Evolutionary conservation across 1,139 yeast genomes (phyloP), one percentile per base, ranked within the genome.

Genomic region (Chernovozyma aurita): DNA sequence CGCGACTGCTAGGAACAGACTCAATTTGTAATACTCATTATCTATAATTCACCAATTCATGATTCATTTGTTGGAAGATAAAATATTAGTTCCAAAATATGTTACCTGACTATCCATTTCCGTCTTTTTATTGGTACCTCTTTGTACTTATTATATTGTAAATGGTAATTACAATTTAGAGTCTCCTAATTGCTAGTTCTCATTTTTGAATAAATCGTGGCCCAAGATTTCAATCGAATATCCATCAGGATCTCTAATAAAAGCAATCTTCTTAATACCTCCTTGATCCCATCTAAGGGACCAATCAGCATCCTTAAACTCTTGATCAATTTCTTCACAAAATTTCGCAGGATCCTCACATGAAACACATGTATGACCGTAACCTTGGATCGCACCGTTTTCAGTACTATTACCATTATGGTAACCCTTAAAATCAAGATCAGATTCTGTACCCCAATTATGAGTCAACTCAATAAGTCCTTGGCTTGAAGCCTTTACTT

Each of bases 361-460:
- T n/a, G 86, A 69, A 33, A 92, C 65, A 50, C 95, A 85, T 41
- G 85, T 73, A 62, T 90, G 96, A 26, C 95, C 95, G 54, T 75
- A 92, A 13, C 97, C 97, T 52, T 76, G 81, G 14, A 83, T 80
- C 30, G 78, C 72, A 16, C 80, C 80, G 38, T 64, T 56, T 30
- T 61, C 73, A 25, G 72, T 65, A 33, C 64, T 52, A 58, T 88
- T 87, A 39, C 96, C 95, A 47, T 80, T 85, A 59, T 90, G 95
- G 62, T 92, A 92, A 26, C 74, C 75, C 37, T 67, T 58, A 63
- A 87, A 85, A 12, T 72, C 70, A 11, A 74, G 70, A 44, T 90
- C 95, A 20, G 65, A 54, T 56, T 92, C 98, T 14, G 97, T 85
- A 21, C 97, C 98, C 81, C 87, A 88, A 63, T 92, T 92, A 65